Conservation (phyloP, 2,329 filamentous ascomycete species). For the Clonostachys chloroleuca region DNA sequence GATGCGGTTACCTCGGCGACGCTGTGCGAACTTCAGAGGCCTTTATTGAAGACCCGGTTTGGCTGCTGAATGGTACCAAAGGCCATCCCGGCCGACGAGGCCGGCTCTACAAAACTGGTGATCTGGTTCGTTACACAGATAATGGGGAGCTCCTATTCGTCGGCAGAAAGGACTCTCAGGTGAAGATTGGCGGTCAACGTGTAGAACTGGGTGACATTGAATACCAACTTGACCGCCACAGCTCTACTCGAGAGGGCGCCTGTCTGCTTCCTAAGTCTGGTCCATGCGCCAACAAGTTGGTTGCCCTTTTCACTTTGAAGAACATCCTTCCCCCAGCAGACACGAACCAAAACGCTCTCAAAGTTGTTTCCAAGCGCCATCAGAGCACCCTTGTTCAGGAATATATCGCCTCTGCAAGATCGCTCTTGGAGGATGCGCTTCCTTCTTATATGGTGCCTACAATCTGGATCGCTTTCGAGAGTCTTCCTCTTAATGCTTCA, state of each 20-base stretch:
- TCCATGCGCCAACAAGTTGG: neutral
- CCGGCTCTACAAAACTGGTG: slow-evolving; percentile 8
- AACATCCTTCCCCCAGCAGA: no score
- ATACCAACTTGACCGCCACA: slow-evolving; percentile 22
- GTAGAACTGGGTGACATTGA: slow-evolving; percentile 39
- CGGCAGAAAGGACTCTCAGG: slow-evolving; percentile 32
- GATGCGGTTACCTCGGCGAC: slow-evolving; percentile 22
- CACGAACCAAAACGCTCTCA: no score
- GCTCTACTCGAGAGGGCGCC: neutral
- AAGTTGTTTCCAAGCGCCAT: no score
- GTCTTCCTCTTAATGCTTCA: slow-evolving; percentile 34
- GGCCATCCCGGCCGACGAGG: neutral
- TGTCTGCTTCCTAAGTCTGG: neutral
- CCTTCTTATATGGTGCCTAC: slow-evolving; percentile 34
- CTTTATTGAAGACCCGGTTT: slow-evolving; percentile 2
- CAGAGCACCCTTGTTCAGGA: no score
- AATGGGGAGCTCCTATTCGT: slow-evolving; percentile 25
- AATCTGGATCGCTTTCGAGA: slow-evolving; percentile 33
- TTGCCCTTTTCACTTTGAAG: no score
- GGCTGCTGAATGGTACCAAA: neutral
- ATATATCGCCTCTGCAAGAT: no score
- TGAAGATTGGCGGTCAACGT: slow-evolving; percentile 46
- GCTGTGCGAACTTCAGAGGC: slow-evolving; percentile 2
- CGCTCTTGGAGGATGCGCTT: no score
- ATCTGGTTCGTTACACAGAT: slow-evolving; percentile 20